phyloP scores from a whole-genome alignment of 352 stramenopile species.

The Phytopythium litorale region DNA sequence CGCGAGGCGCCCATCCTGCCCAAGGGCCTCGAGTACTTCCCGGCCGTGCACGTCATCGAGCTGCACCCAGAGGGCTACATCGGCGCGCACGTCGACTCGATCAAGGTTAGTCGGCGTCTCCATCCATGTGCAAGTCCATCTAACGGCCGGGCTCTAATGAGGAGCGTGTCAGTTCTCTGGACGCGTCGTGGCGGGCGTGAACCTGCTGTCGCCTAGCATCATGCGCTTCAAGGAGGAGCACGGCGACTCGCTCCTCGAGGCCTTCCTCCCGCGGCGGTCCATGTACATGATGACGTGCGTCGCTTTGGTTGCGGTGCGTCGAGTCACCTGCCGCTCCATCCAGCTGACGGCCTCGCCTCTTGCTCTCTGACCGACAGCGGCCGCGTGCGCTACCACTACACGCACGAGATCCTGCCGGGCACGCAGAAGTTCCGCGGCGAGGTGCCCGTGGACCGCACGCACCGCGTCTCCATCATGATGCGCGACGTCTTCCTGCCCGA shows the following conservation, averaged over 20 bases:
- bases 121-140: not conserved
- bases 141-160: not conserved
- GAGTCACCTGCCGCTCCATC: not conserved
- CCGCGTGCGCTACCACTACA: slow-evolving; percentile 83
- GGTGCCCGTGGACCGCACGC: slow-evolving; percentile 60
- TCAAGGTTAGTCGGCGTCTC: slow-evolving; percentile 42
- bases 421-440: slow-evolving; percentile 49
- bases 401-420: slow-evolving; percentile 77
- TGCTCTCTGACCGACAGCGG: slow-evolving; percentile 22
- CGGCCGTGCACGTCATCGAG: slow-evolving; percentile 82
- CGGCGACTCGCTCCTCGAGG: slow-evolving; percentile 63
- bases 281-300: slow-evolving; percentile 88
- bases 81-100: slow-evolving; percentile 80
- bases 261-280: slow-evolving; percentile 61
- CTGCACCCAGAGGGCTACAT: slow-evolving; percentile 81
- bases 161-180: slow-evolving; percentile 56
- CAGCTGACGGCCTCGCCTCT: slow-evolving; percentile 3
- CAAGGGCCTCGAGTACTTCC: slow-evolving; percentile 59
- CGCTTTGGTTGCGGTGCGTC: not conserved
- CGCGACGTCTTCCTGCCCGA: slow-evolving; percentile 58
- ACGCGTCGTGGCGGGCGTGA: slow-evolving; percentile 71
- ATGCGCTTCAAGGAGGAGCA: slow-evolving; percentile 86
- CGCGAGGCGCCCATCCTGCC: slow-evolving; percentile 57
- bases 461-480: slow-evolving; percentile 83
- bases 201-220: slow-evolving; percentile 71